A percentile compares a stretch with the other conserved stretches of the same genome.
Evolutionary conservation across 176 grass and related monocot species (phyloP).

Genomic region (Oryza glumipatula): DNA sequence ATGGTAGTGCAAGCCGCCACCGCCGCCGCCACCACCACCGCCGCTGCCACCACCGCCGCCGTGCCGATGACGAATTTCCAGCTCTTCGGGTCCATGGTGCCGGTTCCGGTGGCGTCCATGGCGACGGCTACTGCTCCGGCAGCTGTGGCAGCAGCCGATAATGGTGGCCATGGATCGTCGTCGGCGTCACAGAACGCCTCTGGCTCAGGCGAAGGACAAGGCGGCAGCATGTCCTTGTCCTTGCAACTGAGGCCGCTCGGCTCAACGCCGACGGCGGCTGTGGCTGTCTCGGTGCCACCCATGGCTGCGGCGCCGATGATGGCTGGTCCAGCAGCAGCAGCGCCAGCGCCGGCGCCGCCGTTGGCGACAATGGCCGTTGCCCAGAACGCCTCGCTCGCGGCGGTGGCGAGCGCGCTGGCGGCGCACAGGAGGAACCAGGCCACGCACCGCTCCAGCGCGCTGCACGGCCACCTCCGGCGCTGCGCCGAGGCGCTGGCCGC

Average conservation of each 20-base stretch:
- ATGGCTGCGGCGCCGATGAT: neutral
- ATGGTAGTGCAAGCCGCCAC: neutral
- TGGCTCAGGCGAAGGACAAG: neutral
- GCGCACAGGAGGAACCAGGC: conserved; percentile 35
- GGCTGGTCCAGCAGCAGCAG: neutral
- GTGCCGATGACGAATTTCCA: neutral
- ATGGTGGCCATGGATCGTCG: neutral
- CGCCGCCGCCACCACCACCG: too few relatives aligned
- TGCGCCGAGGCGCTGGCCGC: conserved; percentile 44
- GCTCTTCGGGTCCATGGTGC: neutral
- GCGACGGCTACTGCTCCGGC: neutral
- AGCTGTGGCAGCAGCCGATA: neutral
- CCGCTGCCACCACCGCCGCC: neutral
- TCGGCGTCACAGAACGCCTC: neutral
- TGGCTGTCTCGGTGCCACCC: neutral
- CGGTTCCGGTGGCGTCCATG: neutral
- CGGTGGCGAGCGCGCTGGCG: conserved; percentile 6
- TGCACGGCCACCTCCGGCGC: conserved; percentile 52
- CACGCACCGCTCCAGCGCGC: conserved; percentile 45
- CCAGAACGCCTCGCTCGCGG: neutral
- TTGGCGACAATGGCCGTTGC: neutral
- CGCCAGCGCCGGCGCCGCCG: too few relatives aligned
- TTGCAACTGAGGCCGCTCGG: neutral
- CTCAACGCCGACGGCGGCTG: neutral
- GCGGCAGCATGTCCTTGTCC: neutral